Base-by-base conservation (phyloP, 164 flowering plant species). In the Aristolochia contorta region DNA sequence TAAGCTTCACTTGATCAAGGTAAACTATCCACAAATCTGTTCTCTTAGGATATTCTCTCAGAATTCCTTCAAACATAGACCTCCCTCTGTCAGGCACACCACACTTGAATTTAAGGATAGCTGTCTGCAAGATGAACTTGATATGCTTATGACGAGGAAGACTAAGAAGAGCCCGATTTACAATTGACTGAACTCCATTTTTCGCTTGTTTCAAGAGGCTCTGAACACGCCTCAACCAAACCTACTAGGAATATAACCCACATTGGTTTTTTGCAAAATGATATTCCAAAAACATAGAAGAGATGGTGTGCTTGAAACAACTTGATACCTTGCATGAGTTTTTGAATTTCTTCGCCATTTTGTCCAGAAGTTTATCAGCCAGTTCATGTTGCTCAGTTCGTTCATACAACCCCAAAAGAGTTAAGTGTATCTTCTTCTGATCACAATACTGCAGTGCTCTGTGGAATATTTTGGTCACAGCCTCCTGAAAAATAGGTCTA, bases 11-110 rank as follows among this genome's bases (percentile, higher is more conserved):
- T 60, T 90, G 97, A 75, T 93, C 97, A 46, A 93, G 77, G 65
- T 93, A 93, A 48, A 86, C 65, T 58, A 84, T 93, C 99, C 99
- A 93, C 67, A 93, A 67, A 70, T 93, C 99, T 20, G 83, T 85
- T 70, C 92, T 83, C 71, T 86, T 93, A 12, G 99, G 99, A 62
- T 83, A 84, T 68, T 88, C 92, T 58, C 82, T 71, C 60, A 93
- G 66, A 55, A 93, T 78, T 63, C 76, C 80, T 73, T 93, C 99
- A 73, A 93, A 90, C 80, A 88, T 61, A 27, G 96, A 75, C 58
- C 97, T 70, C 14, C 86, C 99, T 70, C 86, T 80, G 62, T 93
- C 96, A 41, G 97, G 80, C 48, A 80, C 79, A 22, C 96, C 99
- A 69, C 72, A 68, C 72, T 86, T 88, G 74, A 86, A 93, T 79